A percentile compares a stretch with the other conserved stretches of the same genome.
Conservation (phyloP, 768 basidiomycete species). For the Dentipellis fragilis region DNA sequence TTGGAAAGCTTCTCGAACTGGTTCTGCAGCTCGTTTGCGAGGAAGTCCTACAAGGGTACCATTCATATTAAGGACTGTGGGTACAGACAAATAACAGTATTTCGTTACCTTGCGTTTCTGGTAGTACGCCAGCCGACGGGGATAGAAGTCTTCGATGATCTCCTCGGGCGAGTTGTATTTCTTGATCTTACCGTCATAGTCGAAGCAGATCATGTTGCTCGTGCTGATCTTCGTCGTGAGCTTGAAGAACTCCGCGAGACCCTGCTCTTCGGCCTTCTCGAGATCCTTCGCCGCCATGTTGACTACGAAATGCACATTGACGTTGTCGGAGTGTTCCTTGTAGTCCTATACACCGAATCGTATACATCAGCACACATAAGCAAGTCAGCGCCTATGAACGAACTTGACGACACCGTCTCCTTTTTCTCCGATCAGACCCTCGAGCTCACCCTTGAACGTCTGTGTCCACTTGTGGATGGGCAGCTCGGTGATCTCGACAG, state of each 20-base stretch:
- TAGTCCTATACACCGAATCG: slow-evolving; percentile 57
- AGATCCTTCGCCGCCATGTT: slow-evolving; percentile 73
- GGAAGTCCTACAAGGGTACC: slow-evolving; percentile 53
- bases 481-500: slow-evolving; percentile 89
- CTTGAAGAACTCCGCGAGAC: slow-evolving; percentile 87
- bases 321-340: slow-evolving; percentile 92
- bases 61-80: background rate
- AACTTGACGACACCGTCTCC: slow-evolving; percentile 74
- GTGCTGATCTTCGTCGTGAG: slow-evolving; percentile 76
- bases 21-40: slow-evolving; percentile 72
- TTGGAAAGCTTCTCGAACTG: slow-evolving; percentile 82
- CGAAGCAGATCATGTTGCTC: slow-evolving; percentile 98
- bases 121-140: slow-evolving; percentile 79
- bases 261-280: slow-evolving; percentile 82
- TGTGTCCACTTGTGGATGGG: slow-evolving; percentile 96
- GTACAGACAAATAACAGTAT: slow-evolving; percentile 6
- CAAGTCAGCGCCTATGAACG: background rate
- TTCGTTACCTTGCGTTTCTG: slow-evolving; percentile 81
- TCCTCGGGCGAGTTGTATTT: slow-evolving; percentile 86
- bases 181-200: slow-evolving; percentile 91
- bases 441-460: slow-evolving; percentile 84
- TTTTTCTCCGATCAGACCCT: slow-evolving; percentile 83
- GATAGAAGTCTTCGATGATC: slow-evolving; percentile 89
- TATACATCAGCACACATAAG: background rate
- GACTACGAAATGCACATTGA: slow-evolving; percentile 82